These are phyloP conservation scores for Protomyces inouyei DNA, from an alignment of 1,139 yeast genomes.

Conservation along the genomic window DNA sequence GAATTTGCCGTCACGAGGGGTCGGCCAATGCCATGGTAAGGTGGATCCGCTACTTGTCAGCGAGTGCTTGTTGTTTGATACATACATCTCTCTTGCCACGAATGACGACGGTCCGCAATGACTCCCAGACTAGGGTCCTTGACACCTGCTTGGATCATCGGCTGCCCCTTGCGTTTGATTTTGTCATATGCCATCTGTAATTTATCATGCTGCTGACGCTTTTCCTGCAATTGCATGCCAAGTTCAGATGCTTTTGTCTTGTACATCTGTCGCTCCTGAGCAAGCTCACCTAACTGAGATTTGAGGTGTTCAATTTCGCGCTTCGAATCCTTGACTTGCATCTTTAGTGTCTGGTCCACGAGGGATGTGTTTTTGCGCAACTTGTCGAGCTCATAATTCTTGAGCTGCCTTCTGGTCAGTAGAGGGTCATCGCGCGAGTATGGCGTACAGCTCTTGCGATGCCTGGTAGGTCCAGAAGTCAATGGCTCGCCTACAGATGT, in stretches of 20 bases:
- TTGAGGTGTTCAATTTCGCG: slow-evolving; percentile 26
- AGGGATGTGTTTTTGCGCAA: slow-evolving; percentile 28
- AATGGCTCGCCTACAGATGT: slow-evolving; percentile 29
- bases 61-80: not conserved
- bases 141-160: not conserved
- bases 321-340: slow-evolving; percentile 26
- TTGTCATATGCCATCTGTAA: slow-evolving; percentile 30
- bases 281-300: slow-evolving; percentile 7
- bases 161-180: slow-evolving; percentile 27
- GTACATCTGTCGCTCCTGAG: slow-evolving; percentile 19
- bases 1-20: not conserved
- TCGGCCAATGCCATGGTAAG: not conserved
- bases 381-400: slow-evolving; percentile 27
- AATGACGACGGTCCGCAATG: not conserved
- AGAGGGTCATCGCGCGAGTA: not conserved
- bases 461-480: slow-evolving; percentile 32
- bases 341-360: slow-evolving; percentile 21
- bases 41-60: not conserved
- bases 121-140: not conserved
- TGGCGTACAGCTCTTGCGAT: slow-evolving; percentile 31
- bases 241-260: slow-evolving; percentile 25
- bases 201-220: slow-evolving; percentile 28
- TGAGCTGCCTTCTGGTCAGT: not conserved
- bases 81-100: not conserved
- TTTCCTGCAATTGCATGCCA: slow-evolving; percentile 28